Evolutionary conservation across 805 yeast genomes (phyloP).

Genomic region (Clavispora fructus): DNA sequence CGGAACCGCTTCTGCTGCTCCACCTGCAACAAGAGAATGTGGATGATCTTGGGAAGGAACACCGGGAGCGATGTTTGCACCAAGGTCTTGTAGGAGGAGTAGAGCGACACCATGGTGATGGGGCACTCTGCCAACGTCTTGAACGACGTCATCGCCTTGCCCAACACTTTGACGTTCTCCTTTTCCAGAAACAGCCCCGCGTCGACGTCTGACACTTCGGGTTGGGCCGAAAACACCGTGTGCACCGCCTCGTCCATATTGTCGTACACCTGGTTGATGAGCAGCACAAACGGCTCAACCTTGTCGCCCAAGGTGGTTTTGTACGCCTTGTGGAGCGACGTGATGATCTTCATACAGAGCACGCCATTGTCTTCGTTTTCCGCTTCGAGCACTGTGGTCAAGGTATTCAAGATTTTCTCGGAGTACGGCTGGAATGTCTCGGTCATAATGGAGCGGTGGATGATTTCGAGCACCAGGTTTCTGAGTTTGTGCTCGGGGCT

Average conservation of each 20-base stretch:
- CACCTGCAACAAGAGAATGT: conserved; percentile 70
- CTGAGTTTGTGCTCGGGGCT: conserved; percentile 77
- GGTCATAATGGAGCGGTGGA: conserved; percentile 77
- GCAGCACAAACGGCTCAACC: conserved; percentile 72
- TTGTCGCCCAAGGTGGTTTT: conserved; percentile 61
- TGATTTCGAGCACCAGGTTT: conserved; percentile 67
- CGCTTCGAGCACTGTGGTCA: conserved; percentile 54
- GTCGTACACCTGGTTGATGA: conserved; percentile 70
- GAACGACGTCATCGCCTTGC: conserved; percentile 73
- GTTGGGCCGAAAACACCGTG: conserved; percentile 51
- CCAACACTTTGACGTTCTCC: conserved; percentile 47
- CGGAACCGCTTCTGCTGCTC: conserved; percentile 55
- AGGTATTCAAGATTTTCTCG: conserved; percentile 48
- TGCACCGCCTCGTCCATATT: conserved; percentile 73
- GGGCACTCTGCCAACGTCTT: conserved; percentile 95
- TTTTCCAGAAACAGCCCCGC: conserved; percentile 36
- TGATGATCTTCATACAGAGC: conserved; percentile 79
- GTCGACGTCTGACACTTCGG: not conserved
- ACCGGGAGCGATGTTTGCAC: conserved; percentile 65
- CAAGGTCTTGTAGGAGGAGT: conserved; percentile 77
- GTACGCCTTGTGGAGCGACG: conserved; percentile 81
- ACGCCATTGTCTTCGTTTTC: conserved; percentile 98
- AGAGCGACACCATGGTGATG: conserved; percentile 88
- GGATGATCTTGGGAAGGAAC: conserved; percentile 78
- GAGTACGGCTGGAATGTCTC: conserved; percentile 76